These are phyloP conservation scores for Fomitopsis pulvina DNA, from an alignment of 768 basidiomycete genomes.

Conservation along the genomic window DNA sequence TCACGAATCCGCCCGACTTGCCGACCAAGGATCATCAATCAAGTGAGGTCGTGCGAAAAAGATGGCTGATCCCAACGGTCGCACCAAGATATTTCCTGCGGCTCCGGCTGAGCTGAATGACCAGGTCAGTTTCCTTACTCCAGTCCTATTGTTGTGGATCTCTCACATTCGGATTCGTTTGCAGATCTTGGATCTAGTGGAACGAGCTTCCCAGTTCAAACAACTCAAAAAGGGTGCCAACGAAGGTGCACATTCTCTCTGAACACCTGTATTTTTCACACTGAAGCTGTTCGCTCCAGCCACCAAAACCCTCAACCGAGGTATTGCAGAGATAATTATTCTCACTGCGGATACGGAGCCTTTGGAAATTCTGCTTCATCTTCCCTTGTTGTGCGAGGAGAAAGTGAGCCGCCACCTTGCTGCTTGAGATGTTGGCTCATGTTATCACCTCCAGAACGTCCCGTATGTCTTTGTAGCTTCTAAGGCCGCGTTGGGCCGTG, in stretches of 20 bases:
- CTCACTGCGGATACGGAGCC: constrained; percentile 97
- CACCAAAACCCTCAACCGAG: constrained; percentile 97
- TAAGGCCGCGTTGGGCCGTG: constrained; percentile 93
- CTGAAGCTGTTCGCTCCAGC: constrained; percentile 40
- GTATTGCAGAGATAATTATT: constrained; percentile 96
- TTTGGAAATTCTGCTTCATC: constrained; percentile 93
- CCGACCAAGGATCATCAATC: constrained; percentile 79
- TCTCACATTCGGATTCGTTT: not conserved
- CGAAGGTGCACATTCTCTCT: constrained; percentile 53
- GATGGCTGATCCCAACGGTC: constrained; percentile 53
- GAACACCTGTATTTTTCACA: not conserved
- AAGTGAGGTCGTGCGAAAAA: constrained; percentile 66
- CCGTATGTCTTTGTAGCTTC: constrained; percentile 93
- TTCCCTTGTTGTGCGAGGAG: constrained; percentile 96
- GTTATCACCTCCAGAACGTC: constrained; percentile 58
- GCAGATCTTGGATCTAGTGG: constrained; percentile 92
- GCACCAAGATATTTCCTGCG: constrained; percentile 83
- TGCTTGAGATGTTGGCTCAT: not conserved
- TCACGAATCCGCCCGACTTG: constrained; percentile 13
- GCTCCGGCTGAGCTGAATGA: constrained; percentile 86
- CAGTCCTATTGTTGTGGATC: not conserved
- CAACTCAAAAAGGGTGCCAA: constrained; percentile 99
- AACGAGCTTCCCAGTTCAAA: constrained; percentile 95
- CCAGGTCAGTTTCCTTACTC: constrained; percentile 49
- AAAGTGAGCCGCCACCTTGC: constrained; percentile 50